phyloP scores from a whole-genome alignment of 371 early-diverging fungal genomes.

The Apophysomyces elegans region DNA sequence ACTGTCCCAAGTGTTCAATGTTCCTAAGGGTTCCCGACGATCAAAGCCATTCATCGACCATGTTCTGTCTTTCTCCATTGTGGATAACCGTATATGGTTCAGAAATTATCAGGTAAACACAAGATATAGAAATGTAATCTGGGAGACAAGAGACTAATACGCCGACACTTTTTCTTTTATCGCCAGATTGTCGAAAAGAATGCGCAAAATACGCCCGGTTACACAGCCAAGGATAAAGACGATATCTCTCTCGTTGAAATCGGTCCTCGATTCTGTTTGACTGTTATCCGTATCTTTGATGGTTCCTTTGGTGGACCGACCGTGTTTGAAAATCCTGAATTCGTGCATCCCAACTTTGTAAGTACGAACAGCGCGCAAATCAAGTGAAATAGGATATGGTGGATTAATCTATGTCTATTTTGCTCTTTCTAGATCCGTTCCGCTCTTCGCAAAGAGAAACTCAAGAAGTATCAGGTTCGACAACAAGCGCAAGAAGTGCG shows the following conservation, averaged over 20 bases:
- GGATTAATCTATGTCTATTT: background rate
- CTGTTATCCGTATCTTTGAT: constrained; percentile 91
- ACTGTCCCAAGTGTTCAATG: constrained; percentile 87
- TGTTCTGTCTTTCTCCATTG: constrained; percentile 87
- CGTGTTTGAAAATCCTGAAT: constrained; percentile 89
- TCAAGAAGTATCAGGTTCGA: constrained; percentile 56
- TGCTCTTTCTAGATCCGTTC: constrained; percentile 34
- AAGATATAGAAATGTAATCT: background rate
- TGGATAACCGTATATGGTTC: constrained; percentile 93
- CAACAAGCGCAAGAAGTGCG: constrained; percentile 50
- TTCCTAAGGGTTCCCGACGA: constrained; percentile 86
- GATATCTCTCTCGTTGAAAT: constrained; percentile 91
- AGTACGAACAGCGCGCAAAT: constrained; percentile 3
- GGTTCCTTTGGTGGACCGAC: constrained; percentile 93
- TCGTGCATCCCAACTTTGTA: constrained; percentile 79
- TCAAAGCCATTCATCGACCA: constrained; percentile 98
- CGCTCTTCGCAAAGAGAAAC: constrained; percentile 55
- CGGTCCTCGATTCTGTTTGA: constrained; percentile 96
- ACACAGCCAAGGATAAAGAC: constrained; percentile 59
- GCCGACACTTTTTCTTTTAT: constrained; percentile 15
- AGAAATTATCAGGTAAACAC: constrained; percentile 88
- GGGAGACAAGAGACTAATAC: background rate
- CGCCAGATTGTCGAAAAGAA: constrained; percentile 60
- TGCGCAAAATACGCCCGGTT: constrained; percentile 53
- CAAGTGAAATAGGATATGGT: too few species aligned